Evolutionary conservation across 164 flowering plant genomes (phyloP).

Genomic region (Magnolia kwangsiensis): DNA sequence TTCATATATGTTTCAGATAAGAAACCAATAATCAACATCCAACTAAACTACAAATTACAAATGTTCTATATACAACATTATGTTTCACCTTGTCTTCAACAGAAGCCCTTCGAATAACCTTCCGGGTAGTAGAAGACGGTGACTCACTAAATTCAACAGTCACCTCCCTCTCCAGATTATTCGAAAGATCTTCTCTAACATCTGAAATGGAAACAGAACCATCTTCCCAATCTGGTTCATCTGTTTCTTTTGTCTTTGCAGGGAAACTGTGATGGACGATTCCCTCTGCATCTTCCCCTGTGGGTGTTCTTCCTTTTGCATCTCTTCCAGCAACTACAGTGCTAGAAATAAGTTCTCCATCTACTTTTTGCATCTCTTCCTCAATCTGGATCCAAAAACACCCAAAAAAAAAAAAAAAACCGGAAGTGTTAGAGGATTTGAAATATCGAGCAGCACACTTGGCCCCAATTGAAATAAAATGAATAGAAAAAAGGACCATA

Average conservation of each 20-base stretch:
- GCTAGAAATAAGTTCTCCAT: constrained; percentile 7
- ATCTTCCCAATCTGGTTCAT: constrained; percentile 85
- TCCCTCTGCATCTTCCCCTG: constrained; percentile 13
- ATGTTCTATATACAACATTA: neutral
- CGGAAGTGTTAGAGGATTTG: neutral
- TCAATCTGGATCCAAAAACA: constrained; percentile 24
- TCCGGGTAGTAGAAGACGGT: constrained; percentile 40
- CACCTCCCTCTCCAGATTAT: constrained; percentile 27
- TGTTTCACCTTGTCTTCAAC: constrained; percentile 75
- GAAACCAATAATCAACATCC: neutral
- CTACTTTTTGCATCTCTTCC: constrained; percentile 9
- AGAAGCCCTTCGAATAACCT: constrained; percentile 56
- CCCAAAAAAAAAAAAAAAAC: neutral
- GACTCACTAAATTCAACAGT: constrained; percentile 53
- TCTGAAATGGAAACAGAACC: constrained; percentile 36
- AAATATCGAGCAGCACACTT: neutral
- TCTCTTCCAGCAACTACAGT: constrained; percentile 8
- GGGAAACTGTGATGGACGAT: constrained; percentile 7
- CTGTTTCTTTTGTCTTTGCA: constrained; percentile 33
- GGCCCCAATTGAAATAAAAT: neutral
- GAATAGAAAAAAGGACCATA: neutral
- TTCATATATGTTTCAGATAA: neutral
- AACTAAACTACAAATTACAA: neutral
- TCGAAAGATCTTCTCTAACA: constrained; percentile 12
- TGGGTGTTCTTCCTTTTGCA: constrained; percentile 2